A percentile compares a stretch with the other conserved stretches of the same genome.
phyloP scores from a whole-genome alignment of 176 grass and related monocot species.

The Phyllostachys edulis region DNA sequence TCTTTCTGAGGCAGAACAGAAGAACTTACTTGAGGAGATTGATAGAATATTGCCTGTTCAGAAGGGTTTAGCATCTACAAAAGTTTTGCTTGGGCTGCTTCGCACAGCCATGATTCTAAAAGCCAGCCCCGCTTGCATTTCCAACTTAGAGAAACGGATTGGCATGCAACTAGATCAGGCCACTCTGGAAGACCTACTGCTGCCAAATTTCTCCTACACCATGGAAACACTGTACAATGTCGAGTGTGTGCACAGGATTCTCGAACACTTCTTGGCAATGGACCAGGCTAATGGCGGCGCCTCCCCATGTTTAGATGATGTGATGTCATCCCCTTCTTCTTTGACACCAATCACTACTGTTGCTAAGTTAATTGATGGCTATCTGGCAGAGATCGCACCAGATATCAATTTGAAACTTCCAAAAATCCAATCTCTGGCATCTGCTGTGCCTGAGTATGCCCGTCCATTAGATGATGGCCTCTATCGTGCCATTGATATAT shows the following conservation, averaged over 20 bases:
- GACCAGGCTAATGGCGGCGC: slow-evolving; percentile 55
- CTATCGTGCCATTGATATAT: slow-evolving; percentile 91
- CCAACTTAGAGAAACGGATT: slow-evolving; percentile 74
- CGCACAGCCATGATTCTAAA: slow-evolving; percentile 83
- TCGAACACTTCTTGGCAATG: slow-evolving; percentile 86
- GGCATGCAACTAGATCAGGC: slow-evolving; percentile 83
- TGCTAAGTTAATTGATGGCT: slow-evolving; percentile 78
- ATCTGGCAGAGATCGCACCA: slow-evolving; percentile 84
- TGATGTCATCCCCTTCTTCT: slow-evolving; percentile 70
- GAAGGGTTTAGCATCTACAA: slow-evolving; percentile 67
- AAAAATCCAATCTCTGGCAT: slow-evolving; percentile 74
- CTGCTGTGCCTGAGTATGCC: slow-evolving; percentile 74
- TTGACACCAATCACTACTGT: slow-evolving; percentile 59
- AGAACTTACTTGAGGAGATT: slow-evolving; percentile 75
- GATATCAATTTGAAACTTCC: slow-evolving; percentile 79
- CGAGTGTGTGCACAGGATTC: slow-evolving; percentile 80
- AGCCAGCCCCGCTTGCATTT: slow-evolving; percentile 52
- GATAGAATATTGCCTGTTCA: slow-evolving; percentile 61
- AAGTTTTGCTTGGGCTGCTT: slow-evolving; percentile 74
- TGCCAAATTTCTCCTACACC: slow-evolving; percentile 81
- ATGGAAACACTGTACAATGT: slow-evolving; percentile 96
- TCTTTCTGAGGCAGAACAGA: slow-evolving; percentile 76
- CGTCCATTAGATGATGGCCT: slow-evolving; percentile 84
- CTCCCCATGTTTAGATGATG: slow-evolving; percentile 65
- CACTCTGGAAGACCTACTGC: slow-evolving; percentile 73